phyloP scores from a whole-genome alignment of 2,329 filamentous ascomycete species.

The Cladosporium sp. region DNA sequence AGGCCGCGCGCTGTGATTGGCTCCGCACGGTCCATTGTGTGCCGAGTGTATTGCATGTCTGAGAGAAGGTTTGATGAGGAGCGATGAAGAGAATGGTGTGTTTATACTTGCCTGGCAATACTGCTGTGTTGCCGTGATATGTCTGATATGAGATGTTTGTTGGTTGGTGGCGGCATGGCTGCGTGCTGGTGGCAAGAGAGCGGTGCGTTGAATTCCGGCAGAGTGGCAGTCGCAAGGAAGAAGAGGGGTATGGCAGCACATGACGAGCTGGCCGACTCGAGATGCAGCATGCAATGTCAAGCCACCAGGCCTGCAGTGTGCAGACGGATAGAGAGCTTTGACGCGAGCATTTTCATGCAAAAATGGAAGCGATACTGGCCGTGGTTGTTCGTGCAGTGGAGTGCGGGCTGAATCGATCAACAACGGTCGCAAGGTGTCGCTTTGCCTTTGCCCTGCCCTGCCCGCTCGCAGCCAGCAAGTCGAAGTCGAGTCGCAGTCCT shows the following conservation, averaged over 20 bases:
- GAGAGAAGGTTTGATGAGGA: not conserved
- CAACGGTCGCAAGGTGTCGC: no score
- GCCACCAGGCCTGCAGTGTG: not conserved
- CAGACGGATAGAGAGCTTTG: not conserved
- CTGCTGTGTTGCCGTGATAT: not conserved
- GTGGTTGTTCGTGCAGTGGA: conserved; percentile 1
- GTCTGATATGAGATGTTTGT: not conserved
- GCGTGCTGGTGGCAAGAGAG: not conserved
- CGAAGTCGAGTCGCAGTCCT: no score
- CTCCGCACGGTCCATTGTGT: not conserved
- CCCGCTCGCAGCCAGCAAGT: no score
- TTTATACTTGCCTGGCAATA: not conserved
- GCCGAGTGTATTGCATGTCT: not conserved
- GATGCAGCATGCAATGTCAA: not conserved
- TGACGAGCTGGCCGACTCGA: not conserved
- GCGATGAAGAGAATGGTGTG: not conserved
- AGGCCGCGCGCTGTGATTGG: not conserved
- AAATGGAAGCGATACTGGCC: not conserved
- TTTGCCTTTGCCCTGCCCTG: no score
- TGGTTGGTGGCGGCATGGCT: not conserved
- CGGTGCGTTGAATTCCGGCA: not conserved
- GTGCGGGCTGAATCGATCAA: no score
- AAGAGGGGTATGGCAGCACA: not conserved
- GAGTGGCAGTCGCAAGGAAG: not conserved
- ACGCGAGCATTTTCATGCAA: not conserved